Conservation (phyloP, 305 asterid genomes). For the Fraxinus velutina region DNA sequence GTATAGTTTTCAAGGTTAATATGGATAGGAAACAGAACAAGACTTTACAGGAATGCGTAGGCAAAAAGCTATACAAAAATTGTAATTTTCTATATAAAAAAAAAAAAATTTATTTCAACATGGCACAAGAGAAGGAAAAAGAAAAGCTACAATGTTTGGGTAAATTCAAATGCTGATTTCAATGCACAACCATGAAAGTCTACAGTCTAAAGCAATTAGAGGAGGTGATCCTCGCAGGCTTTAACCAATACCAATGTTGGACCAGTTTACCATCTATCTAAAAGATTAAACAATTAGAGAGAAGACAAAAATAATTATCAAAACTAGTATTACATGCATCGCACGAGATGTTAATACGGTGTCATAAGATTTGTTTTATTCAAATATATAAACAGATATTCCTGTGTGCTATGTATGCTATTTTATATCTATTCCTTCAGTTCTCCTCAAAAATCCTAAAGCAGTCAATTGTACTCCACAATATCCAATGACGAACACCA, state of each 20-base stretch:
- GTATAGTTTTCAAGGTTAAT: not conserved
- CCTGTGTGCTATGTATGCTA: not conserved
- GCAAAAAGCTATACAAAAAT: not conserved
- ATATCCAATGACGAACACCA: not conserved
- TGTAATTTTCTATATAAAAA: not conserved
- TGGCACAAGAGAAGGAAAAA: not conserved
- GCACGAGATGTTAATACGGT: not conserved
- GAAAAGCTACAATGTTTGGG: not conserved
- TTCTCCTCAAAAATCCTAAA: not conserved
- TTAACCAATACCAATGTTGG: not conserved
- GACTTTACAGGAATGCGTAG: not conserved
- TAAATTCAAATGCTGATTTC: not conserved
- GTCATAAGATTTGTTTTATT: not conserved
- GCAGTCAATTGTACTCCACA: not conserved
- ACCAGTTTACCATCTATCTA: not conserved
- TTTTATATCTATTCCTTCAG: not conserved
- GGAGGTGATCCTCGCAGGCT: not conserved
- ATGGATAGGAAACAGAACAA: not conserved
- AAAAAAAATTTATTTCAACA: not conserved
- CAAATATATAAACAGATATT: not conserved
- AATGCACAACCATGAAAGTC: not conserved
- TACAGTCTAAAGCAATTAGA: not conserved
- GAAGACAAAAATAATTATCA: not conserved
- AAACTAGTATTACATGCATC: not conserved
- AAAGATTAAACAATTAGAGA: not conserved